phyloP scores from a whole-genome alignment of 768 basidiomycete genomes.

The Mycena albidolilacea region DNA sequence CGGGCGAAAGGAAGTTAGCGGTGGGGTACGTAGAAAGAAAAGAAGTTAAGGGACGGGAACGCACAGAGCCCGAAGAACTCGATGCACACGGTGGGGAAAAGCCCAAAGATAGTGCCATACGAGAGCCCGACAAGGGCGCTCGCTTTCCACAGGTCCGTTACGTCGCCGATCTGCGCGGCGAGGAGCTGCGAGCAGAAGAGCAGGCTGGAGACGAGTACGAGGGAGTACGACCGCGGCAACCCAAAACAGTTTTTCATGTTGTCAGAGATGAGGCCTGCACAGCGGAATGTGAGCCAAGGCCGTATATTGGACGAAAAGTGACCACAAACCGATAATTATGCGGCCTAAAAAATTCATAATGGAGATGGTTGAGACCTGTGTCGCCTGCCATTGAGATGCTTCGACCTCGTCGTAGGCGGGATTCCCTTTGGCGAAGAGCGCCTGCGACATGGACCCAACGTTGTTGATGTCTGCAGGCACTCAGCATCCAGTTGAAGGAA shows the following conservation, averaged over 20 bases:
- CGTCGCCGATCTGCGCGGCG: conserved; percentile 67
- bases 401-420: conserved; percentile 75
- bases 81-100: conserved; percentile 70
- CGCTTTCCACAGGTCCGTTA: conserved; percentile 78
- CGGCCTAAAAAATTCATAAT: conserved; percentile 87
- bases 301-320: not conserved
- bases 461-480: conserved; percentile 78
- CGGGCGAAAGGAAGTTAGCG: not conserved
- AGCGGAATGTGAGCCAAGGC: conserved; percentile 1
- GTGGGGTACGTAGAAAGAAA: not conserved
- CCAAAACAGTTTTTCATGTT: conserved; percentile 67
- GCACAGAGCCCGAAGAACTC: conserved; percentile 81
- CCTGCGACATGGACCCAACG: conserved; percentile 79
- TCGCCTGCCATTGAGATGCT: conserved; percentile 83
- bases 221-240: conserved; percentile 77
- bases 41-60: conserved; percentile 42
- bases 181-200: conserved; percentile 83
- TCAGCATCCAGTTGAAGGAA: conserved; percentile 17
- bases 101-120: conserved; percentile 72
- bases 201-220: conserved; percentile 73
- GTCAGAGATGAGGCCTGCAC: conserved; percentile 78
- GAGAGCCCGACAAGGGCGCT: conserved; percentile 59
- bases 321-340: conserved; percentile 74
- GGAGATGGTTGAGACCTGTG: conserved; percentile 88
- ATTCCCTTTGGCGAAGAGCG: conserved; percentile 74